phyloP scores from a whole-genome alignment of 164 flowering plant species.

The Kingdonia uniflora region DNA sequence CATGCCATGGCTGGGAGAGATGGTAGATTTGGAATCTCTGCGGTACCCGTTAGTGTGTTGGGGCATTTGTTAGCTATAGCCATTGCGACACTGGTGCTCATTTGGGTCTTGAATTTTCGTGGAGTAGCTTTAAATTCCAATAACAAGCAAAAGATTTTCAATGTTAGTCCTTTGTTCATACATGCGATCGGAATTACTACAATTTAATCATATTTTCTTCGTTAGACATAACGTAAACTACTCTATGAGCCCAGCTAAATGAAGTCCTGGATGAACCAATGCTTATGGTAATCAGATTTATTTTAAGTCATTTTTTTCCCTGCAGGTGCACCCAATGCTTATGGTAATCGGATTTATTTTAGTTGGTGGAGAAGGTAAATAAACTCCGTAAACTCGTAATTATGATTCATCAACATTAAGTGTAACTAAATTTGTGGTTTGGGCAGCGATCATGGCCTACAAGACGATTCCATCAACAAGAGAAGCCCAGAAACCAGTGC shows the following conservation, averaged over 20 bases:
- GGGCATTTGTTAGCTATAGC: constrained; percentile 46
- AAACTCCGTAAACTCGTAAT: no score
- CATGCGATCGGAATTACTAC: not conserved
- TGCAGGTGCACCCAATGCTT: constrained; percentile 55
- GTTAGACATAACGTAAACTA: no score
- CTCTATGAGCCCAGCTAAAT: no score
- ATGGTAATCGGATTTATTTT: constrained; percentile 29
- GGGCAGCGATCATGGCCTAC: constrained; percentile 57
- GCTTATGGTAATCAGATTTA: not conserved
- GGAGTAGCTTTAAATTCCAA: constrained; percentile 15
- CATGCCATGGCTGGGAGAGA: constrained; percentile 22
- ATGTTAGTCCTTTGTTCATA: constrained; percentile 17
- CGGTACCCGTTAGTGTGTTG: constrained; percentile 21
- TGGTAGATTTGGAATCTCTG: constrained; percentile 16
- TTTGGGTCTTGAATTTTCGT: constrained; percentile 30
- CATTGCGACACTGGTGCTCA: constrained; percentile 34
- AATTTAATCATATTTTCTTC: constrained; percentile 3
- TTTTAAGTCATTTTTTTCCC: not conserved
- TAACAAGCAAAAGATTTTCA: constrained; percentile 15
- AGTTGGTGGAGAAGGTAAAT: constrained; percentile 55
- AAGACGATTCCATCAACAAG: constrained; percentile 34
- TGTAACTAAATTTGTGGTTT: not conserved
- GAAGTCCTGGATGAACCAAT: no score
- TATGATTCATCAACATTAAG: no score
- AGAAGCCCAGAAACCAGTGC: constrained; percentile 24